Percentiles rank a stretch among this genome's conserved stretches.
Conservation (phyloP, 306 rosid genomes). For the Benincasa hispida region DNA sequence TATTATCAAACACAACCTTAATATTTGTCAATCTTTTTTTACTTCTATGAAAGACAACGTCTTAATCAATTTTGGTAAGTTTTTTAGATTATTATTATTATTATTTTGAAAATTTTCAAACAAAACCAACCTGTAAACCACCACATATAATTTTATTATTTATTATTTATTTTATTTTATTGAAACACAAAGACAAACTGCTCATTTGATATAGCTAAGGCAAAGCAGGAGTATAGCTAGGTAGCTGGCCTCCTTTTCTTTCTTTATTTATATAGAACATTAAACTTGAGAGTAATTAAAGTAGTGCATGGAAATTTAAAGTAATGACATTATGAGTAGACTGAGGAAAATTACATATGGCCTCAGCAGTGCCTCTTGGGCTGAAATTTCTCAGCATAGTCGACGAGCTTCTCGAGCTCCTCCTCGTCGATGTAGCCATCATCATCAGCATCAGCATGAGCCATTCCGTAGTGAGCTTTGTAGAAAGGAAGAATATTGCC, state of each 20-base stretch:
- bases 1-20: too few relatives aligned
- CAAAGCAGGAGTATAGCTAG: not conserved
- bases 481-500: not conserved
- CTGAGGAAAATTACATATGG: not conserved
- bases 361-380: not conserved
- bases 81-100: too few relatives aligned
- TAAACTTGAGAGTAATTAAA: not conserved
- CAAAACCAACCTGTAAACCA: too few relatives aligned
- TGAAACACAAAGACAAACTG: not conserved
- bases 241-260: not conserved
- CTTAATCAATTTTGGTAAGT: too few relatives aligned
- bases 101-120: too few relatives aligned
- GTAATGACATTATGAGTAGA: not conserved
- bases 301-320: not conserved
- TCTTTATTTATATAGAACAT: not conserved
- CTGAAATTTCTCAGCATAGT: slow-evolving; percentile 2
- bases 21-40: too few relatives aligned
- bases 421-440: not conserved
- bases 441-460: not conserved
- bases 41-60: too few relatives aligned
- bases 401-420: not conserved
- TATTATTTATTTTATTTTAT: too few relatives aligned
- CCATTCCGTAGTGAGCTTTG: not conserved
- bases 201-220: not conserved
- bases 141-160: too few relatives aligned